Evolutionary conservation across 257 asterid species (phyloP).

Genomic region (Solanum gracilifrons): DNA sequence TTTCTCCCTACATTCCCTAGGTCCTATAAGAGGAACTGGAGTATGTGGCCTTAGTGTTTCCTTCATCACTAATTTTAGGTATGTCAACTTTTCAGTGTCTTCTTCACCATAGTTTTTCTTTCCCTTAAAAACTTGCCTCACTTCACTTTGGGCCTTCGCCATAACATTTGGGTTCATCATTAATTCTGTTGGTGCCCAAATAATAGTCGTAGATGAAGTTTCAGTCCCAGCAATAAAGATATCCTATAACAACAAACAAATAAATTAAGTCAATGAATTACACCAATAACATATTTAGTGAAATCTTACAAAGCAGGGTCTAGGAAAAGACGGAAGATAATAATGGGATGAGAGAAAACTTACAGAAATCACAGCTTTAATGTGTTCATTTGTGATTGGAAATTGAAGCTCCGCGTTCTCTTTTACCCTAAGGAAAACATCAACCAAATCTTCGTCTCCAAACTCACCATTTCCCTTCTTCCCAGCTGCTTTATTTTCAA

Average conservation of each 20-base stretch:
- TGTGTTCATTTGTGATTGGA: not conserved
- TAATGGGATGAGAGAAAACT: not conserved
- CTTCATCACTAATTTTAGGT: not conserved
- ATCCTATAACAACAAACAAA: not conserved
- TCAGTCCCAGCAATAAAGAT: not conserved
- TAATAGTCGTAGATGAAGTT: not conserved
- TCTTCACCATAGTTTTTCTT: not conserved
- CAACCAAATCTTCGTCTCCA: not conserved
- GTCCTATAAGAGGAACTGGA: too few species aligned
- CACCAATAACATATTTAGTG: too few species aligned
- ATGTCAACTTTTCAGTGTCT: not conserved
- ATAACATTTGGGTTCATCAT: not conserved
- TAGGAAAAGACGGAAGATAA: too few species aligned
- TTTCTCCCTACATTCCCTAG: too few species aligned
- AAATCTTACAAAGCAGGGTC: too few species aligned
- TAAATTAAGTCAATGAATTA: not conserved
- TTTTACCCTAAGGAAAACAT: not conserved
- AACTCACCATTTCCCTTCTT: not conserved
- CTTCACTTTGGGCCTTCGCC: not conserved
- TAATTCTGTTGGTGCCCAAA: not conserved
- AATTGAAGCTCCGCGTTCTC: not conserved
- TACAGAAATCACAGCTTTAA: not conserved
- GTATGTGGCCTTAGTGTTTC: too few species aligned
- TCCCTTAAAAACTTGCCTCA: not conserved
- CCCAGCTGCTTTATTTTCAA: not conserved